Evolutionary conservation across 2,329 filamentous ascomycete species (phyloP), one percentile per base, ranked within the genome.

Genomic region (Sporothrix dimorphospora): DNA sequence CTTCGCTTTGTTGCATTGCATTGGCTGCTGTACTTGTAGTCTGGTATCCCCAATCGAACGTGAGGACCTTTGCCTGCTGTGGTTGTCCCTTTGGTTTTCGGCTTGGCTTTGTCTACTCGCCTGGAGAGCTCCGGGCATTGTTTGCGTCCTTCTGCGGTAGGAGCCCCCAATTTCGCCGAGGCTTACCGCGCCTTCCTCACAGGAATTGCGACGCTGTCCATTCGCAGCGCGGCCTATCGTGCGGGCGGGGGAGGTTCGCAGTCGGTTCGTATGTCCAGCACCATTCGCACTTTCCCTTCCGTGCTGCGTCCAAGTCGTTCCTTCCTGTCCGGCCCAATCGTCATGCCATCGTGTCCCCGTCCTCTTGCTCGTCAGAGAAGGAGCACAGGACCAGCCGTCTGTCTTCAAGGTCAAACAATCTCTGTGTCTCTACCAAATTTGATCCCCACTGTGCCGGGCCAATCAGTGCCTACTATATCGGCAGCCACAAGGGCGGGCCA

Each of bases 341-440:
- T 21, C 27, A 49, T 67, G 45, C 19, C 45, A 38, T 51, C 45
- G 21, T 47, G 63, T 34, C 63, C 63, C n/a, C 21, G 38, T 16
- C 59, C 12, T 66, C 24, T 7, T 49, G 42, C 63, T 34, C 63
- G 30, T 53, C 11, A 27, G 34, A 53, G 47, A 69, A 69, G 66
- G 49, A 69, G 66, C 66, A 49, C 24, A 57, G 51, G n/a, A 30
- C 51, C 68, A n/a, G 68, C 53, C 40, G 42, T 21, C 21, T 57
- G 16, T 40, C n/a, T 34, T 53, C 27, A 59, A 70, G 53, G 68
- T 61, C 68, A 70, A 61, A 70, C 68, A 40, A 55, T 51, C 57
- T 30, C 45, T 38, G 49, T 34, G 67, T 57, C 66, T 59, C 68
- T 42, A 14, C 30, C 53, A 59, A 70, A 61, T 34, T 61, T 49